A percentile compares a stretch with the other conserved stretches of the same genome.
Evolutionary conservation across 257 asterid genomes (phyloP).

Genomic region (Solanum rostratum): DNA sequence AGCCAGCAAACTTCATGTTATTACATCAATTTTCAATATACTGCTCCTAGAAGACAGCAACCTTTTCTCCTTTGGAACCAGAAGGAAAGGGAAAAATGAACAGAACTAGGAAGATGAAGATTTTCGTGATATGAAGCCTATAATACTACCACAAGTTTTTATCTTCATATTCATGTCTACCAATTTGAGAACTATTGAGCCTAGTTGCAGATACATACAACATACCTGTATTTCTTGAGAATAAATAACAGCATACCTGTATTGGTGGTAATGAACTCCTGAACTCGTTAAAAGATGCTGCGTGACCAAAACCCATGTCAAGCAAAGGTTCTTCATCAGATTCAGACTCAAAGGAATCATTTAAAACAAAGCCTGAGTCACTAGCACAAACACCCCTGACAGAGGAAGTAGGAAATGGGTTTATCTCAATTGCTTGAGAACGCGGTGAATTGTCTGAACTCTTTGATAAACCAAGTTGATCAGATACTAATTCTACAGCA

Average conservation of each 20-base stretch:
- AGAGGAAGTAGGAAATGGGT: conserved; percentile 42
- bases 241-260: conserved; percentile 33
- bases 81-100: neutral
- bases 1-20: neutral
- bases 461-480: conserved; percentile 14
- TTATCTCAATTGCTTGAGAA: conserved; percentile 41
- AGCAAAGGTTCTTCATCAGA: conserved; percentile 29
- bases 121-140: neutral
- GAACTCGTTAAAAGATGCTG: conserved; percentile 30
- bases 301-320: conserved; percentile 27
- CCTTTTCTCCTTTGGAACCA: neutral
- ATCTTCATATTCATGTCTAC: neutral
- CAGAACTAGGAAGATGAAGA: neutral
- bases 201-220: neutral
- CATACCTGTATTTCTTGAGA: conserved; percentile 32
- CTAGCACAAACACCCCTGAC: conserved; percentile 20
- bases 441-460: conserved; percentile 23
- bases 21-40: neutral
- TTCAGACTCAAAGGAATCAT: conserved; percentile 39
- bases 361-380: conserved; percentile 34
- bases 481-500: conserved; percentile 22
- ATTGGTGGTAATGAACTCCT: conserved; percentile 26
- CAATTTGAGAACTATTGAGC: neutral
- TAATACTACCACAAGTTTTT: neutral
- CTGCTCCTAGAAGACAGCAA: neutral